Base-by-base conservation (phyloP, 2,329 filamentous ascomycete species). In the Scedosporium apiospermum region DNA sequence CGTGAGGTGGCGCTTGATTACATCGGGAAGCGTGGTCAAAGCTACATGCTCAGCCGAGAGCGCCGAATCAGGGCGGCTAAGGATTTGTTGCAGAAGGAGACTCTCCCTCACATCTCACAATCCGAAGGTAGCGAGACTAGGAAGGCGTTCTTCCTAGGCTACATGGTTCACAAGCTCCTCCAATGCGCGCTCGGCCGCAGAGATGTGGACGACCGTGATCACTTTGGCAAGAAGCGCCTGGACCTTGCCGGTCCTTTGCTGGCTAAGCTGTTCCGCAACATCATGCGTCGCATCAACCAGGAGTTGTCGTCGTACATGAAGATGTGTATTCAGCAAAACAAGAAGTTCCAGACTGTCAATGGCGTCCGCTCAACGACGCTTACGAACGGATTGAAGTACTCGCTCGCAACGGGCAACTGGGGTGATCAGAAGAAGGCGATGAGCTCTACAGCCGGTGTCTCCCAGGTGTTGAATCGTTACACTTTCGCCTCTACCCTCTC, bases 391-490 rank as follows among this genome's bases (percentile, higher is more conserved):
- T 78, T 99, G 67, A 96, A 97, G 73, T 99, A 99, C 76, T 97
- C 95, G 61, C 81, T 99, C 65, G 93, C 95, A 27, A 99, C 95
- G 14, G 95, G 95, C 67, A 99, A 99, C 77, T 99, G 95, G 96
- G 96, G 95, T 71, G 95, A 99, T 68, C 95, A 99, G 79, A 99
- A 98, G 83, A 99, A 98, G 80, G 93, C 95, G 21, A 90, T 90
- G 69, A 93, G 89, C 68, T 91, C 93, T 1, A 98, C 96, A 66
- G 95, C 95, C 57, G 96, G 95, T 82, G 95, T 99, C 57, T 98
- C 93, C 58, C 95, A 99, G 77, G 96, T 99, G 77, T 78, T 99
- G 71, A 99, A 97, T 79, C 87, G 95, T 73, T 99, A 98, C 74
- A 98, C 96, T 0, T 99, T 97, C 72, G 88, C 95, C 16, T 99